Evolutionary conservation across 1,284 basidiomycete species (phyloP), one percentile per base, ranked within the genome.

Genomic region (Boletellus dicymbophilus): DNA sequence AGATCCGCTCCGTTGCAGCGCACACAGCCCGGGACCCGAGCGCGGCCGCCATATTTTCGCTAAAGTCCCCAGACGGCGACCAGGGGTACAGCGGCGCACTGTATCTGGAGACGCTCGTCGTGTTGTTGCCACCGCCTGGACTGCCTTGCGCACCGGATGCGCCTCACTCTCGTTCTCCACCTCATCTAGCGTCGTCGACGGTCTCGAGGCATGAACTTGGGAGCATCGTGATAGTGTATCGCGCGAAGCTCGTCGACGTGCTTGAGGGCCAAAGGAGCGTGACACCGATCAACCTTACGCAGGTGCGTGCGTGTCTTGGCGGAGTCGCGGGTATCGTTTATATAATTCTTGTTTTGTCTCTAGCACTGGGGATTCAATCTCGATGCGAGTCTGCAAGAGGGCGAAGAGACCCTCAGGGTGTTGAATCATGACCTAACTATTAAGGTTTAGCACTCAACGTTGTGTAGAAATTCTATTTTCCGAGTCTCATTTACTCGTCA

Each of bases 351-450:
- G 30, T 46, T n/a, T 31, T 9, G 15, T 28, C 22, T 4, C 49
- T 36, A 88, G 84, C 87, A 89, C 62, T 89, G 86, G 86, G 88
- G 87, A 27, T 90, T 89, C 74, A 89, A 90, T 60, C 77, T 90
- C 12, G 82, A 87, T 39, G 85, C 84, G 2, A 87, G 84, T 54
- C 68, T 85, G 30, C 63, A 74, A 41, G 63, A 70, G 9, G 62
- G 58, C 4, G 68, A 72, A 41, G 70, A 77, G n/a, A 63, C 69
- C 12, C 65, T 79, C 27, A 73, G 72, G 25, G 76, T 89, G 38
- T 78, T 80, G 60, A 71, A 77, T 27, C 85, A 88, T 58, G 72
- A 65, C 26, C 65, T 89, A 28, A 75, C 72, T 6, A 80, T 89
- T 60, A 80, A 81, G 70, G 84, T 80, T 50, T n/a, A 18, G 40